Base-by-base conservation (phyloP, 129 eudicot genomes). In the Centella asiatica region DNA sequence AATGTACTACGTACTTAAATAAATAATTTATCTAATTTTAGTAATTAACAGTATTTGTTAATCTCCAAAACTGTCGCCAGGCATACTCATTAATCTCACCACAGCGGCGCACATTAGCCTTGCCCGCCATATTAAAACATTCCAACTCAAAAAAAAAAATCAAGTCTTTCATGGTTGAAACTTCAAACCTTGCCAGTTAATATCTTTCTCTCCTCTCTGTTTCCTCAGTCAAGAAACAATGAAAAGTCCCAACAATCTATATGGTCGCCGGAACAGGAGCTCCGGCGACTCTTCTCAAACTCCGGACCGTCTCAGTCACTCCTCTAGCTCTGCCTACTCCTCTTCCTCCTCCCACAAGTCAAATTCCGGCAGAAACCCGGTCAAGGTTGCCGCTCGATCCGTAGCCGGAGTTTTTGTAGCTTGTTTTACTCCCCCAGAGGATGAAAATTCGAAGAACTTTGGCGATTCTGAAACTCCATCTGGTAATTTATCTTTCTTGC, bases 351-450 rank as follows among this genome's bases (percentile, higher is more conserved):
- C 85, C 42, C 74, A 49, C 6, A 83, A 57, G 63, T 75, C 93
- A 69, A 53, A 71, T 42, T 34, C 83, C 44, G 5, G 62, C 73
- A 72, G 71, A 70, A 80, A 60, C 60, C 72, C 76, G 18, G 83
- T 83, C 62, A 87, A 70, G 59, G 39, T 18, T 65, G 87, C 85
- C 11, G 94, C 85, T 26, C 80, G 72, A 60, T 75, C 89, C 48
- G 70, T 92, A 47, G 85, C 87, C 45, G 90, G 78, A 54, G 87
- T 77, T 61, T 80, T 92, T 27, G 71, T 72, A 11, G 69, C 80
- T 23, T 92, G 98, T 72, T 86, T 92, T 64, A 72, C 88, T 26
- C 95, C 95, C 9, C 95, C 90, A 15, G 83, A 78, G 32, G 59
- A 37, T 0, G 73, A 83, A 20, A 69, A 61, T 39, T 65, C 81